These are phyloP conservation scores for Medicago lupulina DNA, from an alignment of 306 rosid species.

Conservation along the genomic window DNA sequence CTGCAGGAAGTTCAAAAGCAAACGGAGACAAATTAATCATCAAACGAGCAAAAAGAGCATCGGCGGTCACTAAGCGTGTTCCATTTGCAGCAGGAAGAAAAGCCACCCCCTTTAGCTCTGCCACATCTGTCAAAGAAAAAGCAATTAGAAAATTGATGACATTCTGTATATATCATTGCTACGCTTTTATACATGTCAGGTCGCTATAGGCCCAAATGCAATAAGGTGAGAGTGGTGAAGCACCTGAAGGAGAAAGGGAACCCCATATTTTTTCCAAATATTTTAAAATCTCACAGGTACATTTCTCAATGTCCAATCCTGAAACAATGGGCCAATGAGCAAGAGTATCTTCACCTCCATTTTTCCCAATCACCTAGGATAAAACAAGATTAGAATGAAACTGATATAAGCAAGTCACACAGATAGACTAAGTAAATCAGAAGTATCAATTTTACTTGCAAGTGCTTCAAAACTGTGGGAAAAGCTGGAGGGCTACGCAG, in stretches of 20 bases:
- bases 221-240: slow-evolving; percentile 36
- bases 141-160: slow-evolving; percentile 23
- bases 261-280: slow-evolving; percentile 86
- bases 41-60: slow-evolving; percentile 80
- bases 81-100: slow-evolving; percentile 96
- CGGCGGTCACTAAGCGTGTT: slow-evolving; percentile 86
- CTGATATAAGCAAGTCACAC: slow-evolving; percentile 26
- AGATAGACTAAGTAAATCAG: slow-evolving; percentile 33
- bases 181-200: slow-evolving; percentile 4
- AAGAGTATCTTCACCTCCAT: slow-evolving; percentile 96
- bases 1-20: slow-evolving; percentile 91
- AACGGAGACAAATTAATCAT: slow-evolving; percentile 89
- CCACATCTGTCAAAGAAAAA: slow-evolving; percentile 63
- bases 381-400: slow-evolving; percentile 42
- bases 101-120: slow-evolving; percentile 70
- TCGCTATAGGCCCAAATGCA: slow-evolving; percentile 5
- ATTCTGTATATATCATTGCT: background rate
- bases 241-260: slow-evolving; percentile 84
- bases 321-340: slow-evolving; percentile 94
- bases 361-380: slow-evolving; percentile 72
- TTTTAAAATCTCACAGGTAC: slow-evolving; percentile 85
- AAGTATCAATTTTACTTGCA: slow-evolving; percentile 62
- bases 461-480: slow-evolving; percentile 79
- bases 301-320: slow-evolving; percentile 84
- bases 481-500: slow-evolving; percentile 89